Conservation (phyloP, 441 rosid species). For the Populus hybrid region DNA sequence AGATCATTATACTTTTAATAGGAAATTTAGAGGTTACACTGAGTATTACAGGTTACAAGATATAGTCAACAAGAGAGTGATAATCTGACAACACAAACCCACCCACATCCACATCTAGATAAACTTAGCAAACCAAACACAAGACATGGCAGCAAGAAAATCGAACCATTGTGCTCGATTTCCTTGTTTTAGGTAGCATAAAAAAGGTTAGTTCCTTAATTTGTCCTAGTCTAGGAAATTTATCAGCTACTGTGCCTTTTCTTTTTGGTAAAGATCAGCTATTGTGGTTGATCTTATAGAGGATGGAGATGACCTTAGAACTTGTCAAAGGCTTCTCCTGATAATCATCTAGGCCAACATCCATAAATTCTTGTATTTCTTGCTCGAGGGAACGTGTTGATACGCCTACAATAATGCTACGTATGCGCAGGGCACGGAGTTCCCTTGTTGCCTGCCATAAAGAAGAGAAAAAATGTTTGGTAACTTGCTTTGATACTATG, state of each 20-base stretch:
- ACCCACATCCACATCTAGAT: not conserved
- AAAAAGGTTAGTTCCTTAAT: not conserved
- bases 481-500: not conserved
- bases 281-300: slow-evolving; percentile 37
- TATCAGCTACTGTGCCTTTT: no score
- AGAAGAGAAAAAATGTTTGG: not conserved
- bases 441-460: slow-evolving; percentile 54
- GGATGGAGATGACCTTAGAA: slow-evolving; percentile 53
- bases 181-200: not conserved
- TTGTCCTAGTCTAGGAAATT: not conserved
- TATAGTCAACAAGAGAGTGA: not conserved
- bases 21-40: not conserved
- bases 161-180: not conserved
- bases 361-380: slow-evolving; percentile 52
- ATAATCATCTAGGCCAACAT: slow-evolving; percentile 75
- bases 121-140: not conserved
- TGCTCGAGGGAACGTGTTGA: slow-evolving; percentile 42
- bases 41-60: not conserved
- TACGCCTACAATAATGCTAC: slow-evolving; percentile 64
- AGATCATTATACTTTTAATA: not conserved
- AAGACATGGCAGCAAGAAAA: not conserved
- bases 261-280: not conserved
- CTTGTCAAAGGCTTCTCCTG: slow-evolving; percentile 75
- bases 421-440: slow-evolving; percentile 70
- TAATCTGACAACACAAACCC: not conserved